Conservation (phyloP, 768 basidiomycete genomes). For the Hericium rajendrae region DNA sequence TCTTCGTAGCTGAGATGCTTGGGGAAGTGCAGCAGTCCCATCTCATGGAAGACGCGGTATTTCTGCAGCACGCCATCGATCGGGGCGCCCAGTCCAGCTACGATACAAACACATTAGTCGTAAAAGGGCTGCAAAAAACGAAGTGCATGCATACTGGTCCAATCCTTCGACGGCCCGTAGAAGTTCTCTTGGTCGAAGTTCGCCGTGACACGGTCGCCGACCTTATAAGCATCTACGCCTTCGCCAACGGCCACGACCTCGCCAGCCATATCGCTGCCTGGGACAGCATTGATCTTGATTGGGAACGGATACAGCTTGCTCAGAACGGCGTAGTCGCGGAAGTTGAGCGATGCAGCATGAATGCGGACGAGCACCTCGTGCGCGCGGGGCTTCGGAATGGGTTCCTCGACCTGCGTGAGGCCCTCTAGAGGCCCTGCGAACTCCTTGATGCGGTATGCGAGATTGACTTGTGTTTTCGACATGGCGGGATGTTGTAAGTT, state of each 20-base stretch:
- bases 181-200: not conserved
- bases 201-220: constrained; percentile 34
- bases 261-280: constrained; percentile 41
- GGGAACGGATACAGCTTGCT: constrained; percentile 29
- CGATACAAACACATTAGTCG: not conserved
- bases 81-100: constrained; percentile 31
- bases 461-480: not conserved
- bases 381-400: constrained; percentile 27
- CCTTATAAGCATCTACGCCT: constrained; percentile 31
- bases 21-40: constrained; percentile 37
- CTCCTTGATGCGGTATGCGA: not conserved
- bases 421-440: not conserved
- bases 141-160: not conserved
- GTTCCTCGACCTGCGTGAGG: not conserved
- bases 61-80: constrained; percentile 45
- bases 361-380: constrained; percentile 47
- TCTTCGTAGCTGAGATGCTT: constrained; percentile 54
- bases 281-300: constrained; percentile 23
- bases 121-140: not conserved
- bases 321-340: constrained; percentile 40
- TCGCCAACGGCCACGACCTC: constrained; percentile 36
- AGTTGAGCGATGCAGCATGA: constrained; percentile 49
- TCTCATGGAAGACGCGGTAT: constrained; percentile 38
- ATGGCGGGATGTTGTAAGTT: too few species aligned
- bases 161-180: not conserved